Conservation (phyloP, 106 monocot genomes). For the Apostasia shenzhenica region DNA sequence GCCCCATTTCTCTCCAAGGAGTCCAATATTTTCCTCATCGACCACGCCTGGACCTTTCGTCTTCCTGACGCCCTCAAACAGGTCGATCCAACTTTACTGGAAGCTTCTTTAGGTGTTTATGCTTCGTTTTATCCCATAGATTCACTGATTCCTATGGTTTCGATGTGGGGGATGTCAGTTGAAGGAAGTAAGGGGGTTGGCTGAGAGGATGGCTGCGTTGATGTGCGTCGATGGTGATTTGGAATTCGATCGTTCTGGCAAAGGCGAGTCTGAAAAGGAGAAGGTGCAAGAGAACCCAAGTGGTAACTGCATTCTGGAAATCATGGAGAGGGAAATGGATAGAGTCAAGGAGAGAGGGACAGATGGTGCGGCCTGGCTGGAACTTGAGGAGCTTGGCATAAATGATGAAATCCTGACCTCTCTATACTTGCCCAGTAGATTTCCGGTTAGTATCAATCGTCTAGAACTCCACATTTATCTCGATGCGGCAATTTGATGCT, state of each 20-base stretch:
- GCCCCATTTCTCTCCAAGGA: constrained; percentile 45
- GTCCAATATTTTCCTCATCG: constrained; percentile 74
- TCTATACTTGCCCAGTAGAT: constrained; percentile 64
- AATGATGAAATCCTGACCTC: constrained; percentile 74
- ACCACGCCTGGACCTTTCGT: constrained; percentile 95
- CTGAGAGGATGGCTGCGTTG: constrained; percentile 83
- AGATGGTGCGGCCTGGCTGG: constrained; percentile 59
- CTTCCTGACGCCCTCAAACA: constrained; percentile 75
- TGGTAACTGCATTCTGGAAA: constrained; percentile 21
- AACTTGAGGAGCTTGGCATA: constrained; percentile 84
- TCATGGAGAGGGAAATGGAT: constrained; percentile 51
- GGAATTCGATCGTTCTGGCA: constrained; percentile 19
- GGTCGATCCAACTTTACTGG: constrained; percentile 18
- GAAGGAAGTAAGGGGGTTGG: constrained; percentile 72
- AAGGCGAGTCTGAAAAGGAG: constrained; percentile 14
- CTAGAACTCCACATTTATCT: neutral
- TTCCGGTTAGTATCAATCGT: constrained; percentile 41
- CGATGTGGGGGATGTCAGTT: constrained; percentile 27
- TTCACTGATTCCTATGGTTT: neutral
- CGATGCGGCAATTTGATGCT: neutral
- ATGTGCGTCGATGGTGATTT: constrained; percentile 88
- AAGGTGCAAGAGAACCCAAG: constrained; percentile 9
- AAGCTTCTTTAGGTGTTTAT: constrained; percentile 7
- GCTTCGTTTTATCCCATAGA: neutral
- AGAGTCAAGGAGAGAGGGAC: constrained; percentile 43